phyloP scores from a whole-genome alignment of 1,139 yeast genomes.

The Geotrichum phurueaensis region DNA sequence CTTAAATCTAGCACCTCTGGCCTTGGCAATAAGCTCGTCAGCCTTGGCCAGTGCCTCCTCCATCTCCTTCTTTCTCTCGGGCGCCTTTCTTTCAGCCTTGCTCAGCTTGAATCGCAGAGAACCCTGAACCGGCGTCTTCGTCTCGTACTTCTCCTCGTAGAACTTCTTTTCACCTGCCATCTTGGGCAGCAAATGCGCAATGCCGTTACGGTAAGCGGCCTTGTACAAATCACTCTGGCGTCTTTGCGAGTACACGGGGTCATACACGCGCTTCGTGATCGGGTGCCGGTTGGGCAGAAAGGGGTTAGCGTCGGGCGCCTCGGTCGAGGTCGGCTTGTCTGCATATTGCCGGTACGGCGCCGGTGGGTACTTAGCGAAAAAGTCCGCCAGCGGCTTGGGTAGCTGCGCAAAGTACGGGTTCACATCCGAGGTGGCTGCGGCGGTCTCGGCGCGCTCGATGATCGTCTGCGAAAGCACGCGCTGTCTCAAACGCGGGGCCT shows the following conservation, averaged over 20 bases:
- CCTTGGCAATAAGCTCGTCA: slow-evolving; percentile 62
- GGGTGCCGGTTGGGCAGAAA: slow-evolving; percentile 83
- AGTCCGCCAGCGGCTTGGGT: slow-evolving; percentile 66
- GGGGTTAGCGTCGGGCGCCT: slow-evolving; percentile 74
- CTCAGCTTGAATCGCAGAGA: slow-evolving; percentile 73
- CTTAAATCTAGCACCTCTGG: slow-evolving; percentile 46
- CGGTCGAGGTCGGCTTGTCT: slow-evolving; percentile 55
- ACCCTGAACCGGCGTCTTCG: slow-evolving; percentile 71
- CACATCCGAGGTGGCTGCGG: slow-evolving; percentile 16
- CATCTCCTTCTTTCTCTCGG: slow-evolving; percentile 54
- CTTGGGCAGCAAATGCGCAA: slow-evolving; percentile 72
- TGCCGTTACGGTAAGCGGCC: slow-evolving; percentile 74
- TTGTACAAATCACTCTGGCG: slow-evolving; percentile 82
- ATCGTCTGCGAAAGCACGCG: slow-evolving; percentile 11
- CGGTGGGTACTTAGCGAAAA: slow-evolving; percentile 83
- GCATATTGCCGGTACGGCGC: slow-evolving; percentile 67
- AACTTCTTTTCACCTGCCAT: slow-evolving; percentile 61
- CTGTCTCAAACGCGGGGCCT: slow-evolving; percentile 17
- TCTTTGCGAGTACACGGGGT: slow-evolving; percentile 73
- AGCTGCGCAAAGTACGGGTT: slow-evolving; percentile 38
- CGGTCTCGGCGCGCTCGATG: slow-evolving; percentile 14
- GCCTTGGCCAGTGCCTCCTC: slow-evolving; percentile 61
- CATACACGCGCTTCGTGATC: slow-evolving; percentile 68
- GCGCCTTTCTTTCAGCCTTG: slow-evolving; percentile 69
- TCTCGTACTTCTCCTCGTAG: slow-evolving; percentile 69